These are phyloP conservation scores for Eutrema yunnanense DNA, from an alignment of 345 rosid genomes.

Conservation along the genomic window DNA sequence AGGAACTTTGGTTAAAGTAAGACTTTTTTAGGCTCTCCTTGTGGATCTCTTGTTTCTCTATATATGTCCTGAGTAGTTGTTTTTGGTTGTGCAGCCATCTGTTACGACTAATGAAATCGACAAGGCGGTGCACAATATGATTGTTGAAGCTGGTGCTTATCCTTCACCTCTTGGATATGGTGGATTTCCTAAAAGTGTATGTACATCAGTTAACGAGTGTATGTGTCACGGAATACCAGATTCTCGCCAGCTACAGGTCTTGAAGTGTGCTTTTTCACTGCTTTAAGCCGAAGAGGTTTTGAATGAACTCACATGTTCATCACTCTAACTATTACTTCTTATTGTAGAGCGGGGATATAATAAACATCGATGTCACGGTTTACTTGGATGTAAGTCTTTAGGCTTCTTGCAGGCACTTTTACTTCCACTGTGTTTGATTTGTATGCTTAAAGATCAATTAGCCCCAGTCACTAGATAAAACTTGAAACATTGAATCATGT, in stretches of 20 bases:
- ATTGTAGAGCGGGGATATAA: slow-evolving; percentile 85
- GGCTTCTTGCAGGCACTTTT: slow-evolving; percentile 10
- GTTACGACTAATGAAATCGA: slow-evolving; percentile 92
- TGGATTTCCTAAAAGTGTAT: slow-evolving; percentile 90
- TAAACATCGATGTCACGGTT: slow-evolving; percentile 90
- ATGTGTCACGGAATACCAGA: slow-evolving; percentile 98
- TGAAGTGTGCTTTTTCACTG: slow-evolving; percentile 1
- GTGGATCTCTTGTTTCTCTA: neutral
- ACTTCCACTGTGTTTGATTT: slow-evolving; percentile 4
- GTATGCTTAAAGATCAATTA: neutral
- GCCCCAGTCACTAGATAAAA: neutral
- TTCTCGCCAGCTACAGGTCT: slow-evolving; percentile 93
- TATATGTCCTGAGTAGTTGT: neutral
- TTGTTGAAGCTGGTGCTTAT: slow-evolving; percentile 90
- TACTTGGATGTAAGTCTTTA: slow-evolving; percentile 66
- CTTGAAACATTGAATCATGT: neutral
- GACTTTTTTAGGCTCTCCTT: neutral
- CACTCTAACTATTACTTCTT: slow-evolving; percentile 15
- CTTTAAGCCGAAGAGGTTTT: neutral
- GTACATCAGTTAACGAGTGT: slow-evolving; percentile 94
- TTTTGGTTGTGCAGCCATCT: slow-evolving; percentile 53
- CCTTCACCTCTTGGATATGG: slow-evolving; percentile 99
- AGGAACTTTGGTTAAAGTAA: slow-evolving; percentile 78
- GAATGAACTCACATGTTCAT: neutral
- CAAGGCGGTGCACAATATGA: slow-evolving; percentile 86